Evolutionary conservation across 352 stramenopile genomes (phyloP).

Genomic region (Vaucheria bursata): DNA sequence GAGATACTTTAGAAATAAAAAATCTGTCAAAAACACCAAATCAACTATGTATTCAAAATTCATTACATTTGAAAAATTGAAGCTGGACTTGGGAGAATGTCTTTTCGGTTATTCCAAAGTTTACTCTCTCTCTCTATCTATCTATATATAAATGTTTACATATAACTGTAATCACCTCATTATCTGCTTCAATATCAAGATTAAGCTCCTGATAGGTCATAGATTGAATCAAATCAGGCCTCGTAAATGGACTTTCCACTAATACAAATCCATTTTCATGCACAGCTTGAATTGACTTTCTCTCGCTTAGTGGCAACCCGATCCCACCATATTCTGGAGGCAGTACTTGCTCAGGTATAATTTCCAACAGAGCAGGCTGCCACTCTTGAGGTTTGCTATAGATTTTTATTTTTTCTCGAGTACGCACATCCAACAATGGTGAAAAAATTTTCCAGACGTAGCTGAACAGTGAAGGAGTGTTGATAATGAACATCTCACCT

Average conservation of each 20-base stretch:
- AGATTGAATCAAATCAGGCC: background rate
- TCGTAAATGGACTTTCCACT: background rate
- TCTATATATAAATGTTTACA: too few relatives aligned
- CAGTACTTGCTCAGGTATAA: slow-evolving; percentile 24
- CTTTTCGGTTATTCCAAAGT: too few relatives aligned
- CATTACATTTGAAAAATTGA: too few relatives aligned
- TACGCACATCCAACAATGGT: slow-evolving; percentile 48
- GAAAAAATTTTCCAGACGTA: slow-evolving; percentile 50
- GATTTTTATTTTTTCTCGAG: slow-evolving; percentile 47
- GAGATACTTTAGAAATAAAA: too few relatives aligned
- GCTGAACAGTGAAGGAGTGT: slow-evolving; percentile 50
- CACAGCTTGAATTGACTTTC: slow-evolving; percentile 15
- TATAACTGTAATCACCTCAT: too few relatives aligned
- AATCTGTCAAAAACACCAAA: too few relatives aligned
- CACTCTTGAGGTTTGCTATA: slow-evolving; percentile 24
- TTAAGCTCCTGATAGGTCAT: background rate
- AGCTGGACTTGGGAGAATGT: too few relatives aligned
- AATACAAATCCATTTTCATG: background rate
- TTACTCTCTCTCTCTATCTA: too few relatives aligned
- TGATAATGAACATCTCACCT: slow-evolving; percentile 54
- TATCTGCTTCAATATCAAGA: background rate
- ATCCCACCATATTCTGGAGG: slow-evolving; percentile 48
- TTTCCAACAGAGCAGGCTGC: slow-evolving; percentile 21
- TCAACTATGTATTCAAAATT: too few relatives aligned
- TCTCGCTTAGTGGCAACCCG: slow-evolving; percentile 6